A percentile compares a stretch with the other conserved stretches of the same genome.
Conservation (phyloP, 1,284 basidiomycete genomes). For the Malassezia yamatoensis region DNA sequence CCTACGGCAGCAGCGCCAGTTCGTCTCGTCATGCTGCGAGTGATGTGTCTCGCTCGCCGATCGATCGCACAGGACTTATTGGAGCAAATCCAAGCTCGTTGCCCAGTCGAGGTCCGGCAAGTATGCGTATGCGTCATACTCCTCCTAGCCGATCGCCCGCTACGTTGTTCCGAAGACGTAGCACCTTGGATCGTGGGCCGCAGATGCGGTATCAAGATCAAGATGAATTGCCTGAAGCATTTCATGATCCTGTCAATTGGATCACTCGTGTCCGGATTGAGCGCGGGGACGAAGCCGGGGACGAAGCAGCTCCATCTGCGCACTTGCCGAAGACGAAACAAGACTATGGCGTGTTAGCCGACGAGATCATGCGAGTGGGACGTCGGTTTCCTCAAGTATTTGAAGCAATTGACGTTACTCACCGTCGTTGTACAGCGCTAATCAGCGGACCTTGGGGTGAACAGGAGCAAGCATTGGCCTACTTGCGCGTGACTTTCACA, state of each 20-base stretch:
- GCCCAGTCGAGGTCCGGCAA: not conserved
- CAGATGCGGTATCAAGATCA: constrained; percentile 13
- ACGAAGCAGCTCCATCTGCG: not conserved
- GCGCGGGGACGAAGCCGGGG: not conserved
- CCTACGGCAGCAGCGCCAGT: constrained; percentile 50
- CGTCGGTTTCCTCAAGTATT: constrained; percentile 28
- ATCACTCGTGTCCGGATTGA: constrained; percentile 2
- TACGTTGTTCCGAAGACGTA: not conserved
- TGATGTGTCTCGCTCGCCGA: not conserved
- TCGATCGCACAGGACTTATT: not conserved
- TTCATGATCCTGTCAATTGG: not conserved
- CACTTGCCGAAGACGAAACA: constrained; percentile 15
- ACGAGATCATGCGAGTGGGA: constrained; percentile 34
- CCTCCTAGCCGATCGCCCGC: not conserved
- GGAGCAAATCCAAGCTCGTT: not conserved
- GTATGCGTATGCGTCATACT: not conserved
- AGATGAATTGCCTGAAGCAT: not conserved
- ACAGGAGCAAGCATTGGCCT: constrained; percentile 32
- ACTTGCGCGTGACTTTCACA: constrained; percentile 33
- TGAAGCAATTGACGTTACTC: constrained; percentile 36
- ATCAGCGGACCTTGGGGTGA: constrained; percentile 41
- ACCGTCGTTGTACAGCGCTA: constrained; percentile 29
- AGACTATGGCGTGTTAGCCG: constrained; percentile 20
- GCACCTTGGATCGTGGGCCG: constrained; percentile 1
- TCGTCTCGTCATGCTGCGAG: not conserved